Base-by-base conservation (phyloP, 441 rosid genomes). In the Pelargonium australe region DNA sequence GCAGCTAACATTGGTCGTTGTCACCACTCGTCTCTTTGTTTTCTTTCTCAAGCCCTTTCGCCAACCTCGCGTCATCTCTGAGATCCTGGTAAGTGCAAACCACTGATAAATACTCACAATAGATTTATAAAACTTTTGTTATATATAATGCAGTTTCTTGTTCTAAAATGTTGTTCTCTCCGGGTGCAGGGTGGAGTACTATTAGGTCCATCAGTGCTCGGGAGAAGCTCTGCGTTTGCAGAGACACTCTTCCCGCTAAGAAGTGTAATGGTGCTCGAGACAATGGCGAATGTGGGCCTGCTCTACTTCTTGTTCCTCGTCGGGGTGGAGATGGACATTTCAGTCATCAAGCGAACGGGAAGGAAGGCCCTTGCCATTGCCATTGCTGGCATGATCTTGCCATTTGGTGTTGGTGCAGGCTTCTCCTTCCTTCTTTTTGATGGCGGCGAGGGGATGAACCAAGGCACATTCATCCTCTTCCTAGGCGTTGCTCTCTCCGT, bases 191-290 rank as follows among this genome's bases (percentile, higher is more conserved):
- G 97, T 1, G 99, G 99, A 41, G 65, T 90, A 10, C 12, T 95
- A 19, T 73, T 95, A 16, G 99, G 99, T 23, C 98, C 98, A 0
- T 89, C 98, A 0, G 89, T 86, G 7, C 85, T 92, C 0, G 97
- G 97, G 13, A 82, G 85, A 5, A 81, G 62, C 55, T 0, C 7
- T 0, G 4, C 1, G 14, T 87, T 90, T 0, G 84, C 89, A 1
- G 68, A 68, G 37, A 69, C 82, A 0, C 13, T 95, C 0, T 95
- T 95, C 70, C 99, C 99, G 9, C 76, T 90, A 1, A 80, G 93
- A 70, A 90, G 97, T 76, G 98, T 95, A 49, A 87, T 95, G 96
- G 98, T 95, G 73, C 93, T 95, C 11, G 99, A 95, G 79, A 90
- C 97, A 66, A 89, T 92, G 97, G 97, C 98, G n/a, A 92, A 90